Conservation (phyloP, 2,329 filamentous ascomycete species). For the Lachnellula willkommii region DNA sequence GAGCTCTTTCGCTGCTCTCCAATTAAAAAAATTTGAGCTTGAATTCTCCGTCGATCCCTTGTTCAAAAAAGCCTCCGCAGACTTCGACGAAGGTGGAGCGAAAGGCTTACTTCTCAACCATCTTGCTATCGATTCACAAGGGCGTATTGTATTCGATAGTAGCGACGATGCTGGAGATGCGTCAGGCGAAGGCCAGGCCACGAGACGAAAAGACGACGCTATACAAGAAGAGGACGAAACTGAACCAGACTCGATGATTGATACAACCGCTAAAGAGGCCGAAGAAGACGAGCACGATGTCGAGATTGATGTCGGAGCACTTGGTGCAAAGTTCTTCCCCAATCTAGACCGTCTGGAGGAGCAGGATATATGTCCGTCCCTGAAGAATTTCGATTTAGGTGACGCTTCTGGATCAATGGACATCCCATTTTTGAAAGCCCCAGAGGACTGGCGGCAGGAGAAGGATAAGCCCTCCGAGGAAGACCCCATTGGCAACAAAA, state of each 20-base stretch:
- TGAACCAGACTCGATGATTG: conserved; percentile 33
- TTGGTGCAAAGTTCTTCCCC: conserved; percentile 81
- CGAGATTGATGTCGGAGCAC: conserved; percentile 70
- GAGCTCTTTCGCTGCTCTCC: conserved; percentile 78
- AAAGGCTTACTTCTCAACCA: conserved; percentile 94
- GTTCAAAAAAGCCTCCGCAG: conserved; percentile 98
- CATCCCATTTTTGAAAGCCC: conserved; percentile 84
- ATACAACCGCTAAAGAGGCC: conserved; percentile 37
- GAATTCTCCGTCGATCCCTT: conserved; percentile 95
- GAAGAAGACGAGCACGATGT: conserved; percentile 51
- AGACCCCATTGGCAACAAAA: conserved; percentile 56
- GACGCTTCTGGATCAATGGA: conserved; percentile 80
- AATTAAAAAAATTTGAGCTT: conserved; percentile 95
- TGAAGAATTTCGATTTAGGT: conserved; percentile 90
- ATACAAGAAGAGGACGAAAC: conserved; percentile 43
- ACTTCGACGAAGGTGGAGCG: conserved; percentile 96
- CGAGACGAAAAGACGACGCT: conserved; percentile 55
- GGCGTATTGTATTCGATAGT: conserved; percentile 96
- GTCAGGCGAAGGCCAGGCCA: conserved; percentile 33
- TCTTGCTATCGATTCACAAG: conserved; percentile 86
- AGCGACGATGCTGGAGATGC: conserved; percentile 73
- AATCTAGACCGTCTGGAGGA: conserved; percentile 71
- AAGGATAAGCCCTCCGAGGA: conserved; percentile 53
- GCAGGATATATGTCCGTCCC: conserved; percentile 88
- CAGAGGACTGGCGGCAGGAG: conserved; percentile 77